Base-by-base conservation (phyloP, 163 green algal species). In the Smithsoniella earleae region DNA sequence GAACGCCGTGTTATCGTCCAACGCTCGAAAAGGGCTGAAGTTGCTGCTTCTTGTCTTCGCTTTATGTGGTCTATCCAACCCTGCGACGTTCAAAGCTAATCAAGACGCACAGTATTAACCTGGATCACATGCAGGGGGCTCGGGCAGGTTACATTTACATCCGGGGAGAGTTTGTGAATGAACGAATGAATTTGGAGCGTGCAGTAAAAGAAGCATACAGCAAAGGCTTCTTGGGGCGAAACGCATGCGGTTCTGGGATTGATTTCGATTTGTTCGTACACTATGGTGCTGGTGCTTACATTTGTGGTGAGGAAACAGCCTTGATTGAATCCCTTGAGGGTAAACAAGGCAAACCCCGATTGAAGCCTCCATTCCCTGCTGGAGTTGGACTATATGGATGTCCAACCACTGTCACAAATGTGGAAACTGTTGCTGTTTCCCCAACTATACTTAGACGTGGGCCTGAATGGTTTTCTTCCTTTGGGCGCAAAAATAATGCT, bases 301-400 rank as follows among this genome's bases (percentile, higher is more conserved):
- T 99, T 77, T 99, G 94, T 76, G 94, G 94, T 27, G 95, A 99
- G 84, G 95, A 99, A 83, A 99, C 95, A 0, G 95, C 95, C 8
- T 85, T 99, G 30, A 94, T 99, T 58, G 94, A 99, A 85, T 92
- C 81, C 1, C 77, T 99, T 63, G 95, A 99, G 83, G 95, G 92
- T 76, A 94, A 94, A 83, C 86, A 94, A 82, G 93, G 95, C 77
- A 98, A 98, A 84, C 95, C 95, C 8, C 86, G 95, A 0, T 85
- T 99, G 30, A 99, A 99, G 91, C 95, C 95, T 3, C 95, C 95
- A 1, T 99, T 99, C 82, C 95, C 95, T 22, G 95, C 95, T 52
- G 91, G 90, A 75, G 90, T 98, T 18, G 95, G 95, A 38, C 84
- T 99, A 36, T 99, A 97, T 77, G 95, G 95, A 74, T 98, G 94